Conservation (phyloP, 352 stramenopile species). For the Globisporangium splendens region DNA sequence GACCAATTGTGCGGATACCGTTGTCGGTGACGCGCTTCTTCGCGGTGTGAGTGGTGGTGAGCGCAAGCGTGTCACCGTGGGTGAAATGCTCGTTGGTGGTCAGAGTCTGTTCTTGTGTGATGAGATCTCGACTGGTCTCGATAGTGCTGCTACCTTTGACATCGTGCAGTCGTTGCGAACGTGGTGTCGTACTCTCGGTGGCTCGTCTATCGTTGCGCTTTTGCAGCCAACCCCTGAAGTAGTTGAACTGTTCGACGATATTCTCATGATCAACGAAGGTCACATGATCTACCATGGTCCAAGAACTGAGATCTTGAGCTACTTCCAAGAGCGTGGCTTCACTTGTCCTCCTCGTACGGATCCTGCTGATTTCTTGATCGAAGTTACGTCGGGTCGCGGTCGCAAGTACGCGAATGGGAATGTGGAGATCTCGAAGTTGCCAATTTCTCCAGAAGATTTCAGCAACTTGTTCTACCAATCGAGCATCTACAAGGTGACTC, state of each 20-base stretch:
- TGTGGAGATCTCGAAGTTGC: conserved; percentile 21
- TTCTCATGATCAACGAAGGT: conserved; percentile 92
- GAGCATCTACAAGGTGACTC: conserved; percentile 45
- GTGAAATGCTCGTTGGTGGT: conserved; percentile 20
- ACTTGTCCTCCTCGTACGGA: conserved; percentile 57
- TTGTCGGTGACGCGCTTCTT: conserved; percentile 85
- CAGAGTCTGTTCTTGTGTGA: conserved; percentile 78
- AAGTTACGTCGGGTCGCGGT: conserved; percentile 57
- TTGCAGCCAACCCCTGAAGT: too few species aligned
- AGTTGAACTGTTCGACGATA: conserved; percentile 85
- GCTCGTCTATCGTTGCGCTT: too few species aligned
- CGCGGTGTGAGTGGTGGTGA: conserved; percentile 91
- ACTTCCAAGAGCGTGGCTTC: conserved; percentile 85
- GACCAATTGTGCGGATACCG: conserved; percentile 85
- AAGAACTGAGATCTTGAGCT: conserved; percentile 56
- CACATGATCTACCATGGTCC: conserved; percentile 92
- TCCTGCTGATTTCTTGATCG: conserved; percentile 65
- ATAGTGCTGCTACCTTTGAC: too few species aligned
- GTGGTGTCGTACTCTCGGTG: too few species aligned
- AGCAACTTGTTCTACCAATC: conserved; percentile 54
- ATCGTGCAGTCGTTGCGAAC: too few species aligned
- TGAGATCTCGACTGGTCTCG: conserved; percentile 54
- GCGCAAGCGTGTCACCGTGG: conserved; percentile 80
- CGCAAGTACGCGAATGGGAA: conserved; percentile 38
- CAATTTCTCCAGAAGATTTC: conserved; percentile 40